A percentile compares a stretch with the other conserved stretches of the same genome.
These are phyloP conservation scores for Asterella californica DNA, from an alignment of 225 moss, liverwort and hornwort genomes.

Conservation along the genomic window DNA sequence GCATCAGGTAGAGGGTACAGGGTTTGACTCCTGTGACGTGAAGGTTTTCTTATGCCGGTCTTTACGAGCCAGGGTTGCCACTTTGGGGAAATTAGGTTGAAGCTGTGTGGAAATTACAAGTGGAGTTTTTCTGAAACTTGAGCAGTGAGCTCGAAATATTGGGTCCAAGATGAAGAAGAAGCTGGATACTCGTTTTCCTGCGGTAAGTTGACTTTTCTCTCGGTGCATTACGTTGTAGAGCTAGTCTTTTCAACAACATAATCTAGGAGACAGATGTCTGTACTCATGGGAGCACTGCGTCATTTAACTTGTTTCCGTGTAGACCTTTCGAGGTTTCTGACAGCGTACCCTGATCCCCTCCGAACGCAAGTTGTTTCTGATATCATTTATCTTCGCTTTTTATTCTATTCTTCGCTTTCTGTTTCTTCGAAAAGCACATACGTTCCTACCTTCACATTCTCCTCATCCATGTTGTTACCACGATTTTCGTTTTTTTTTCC, in stretches of 20 bases:
- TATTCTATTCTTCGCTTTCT: too few species aligned
- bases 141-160: conserved; percentile 17
- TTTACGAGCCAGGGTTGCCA: conserved; percentile 22
- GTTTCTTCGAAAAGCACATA: background rate
- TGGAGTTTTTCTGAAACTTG: conserved; percentile 38
- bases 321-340: background rate
- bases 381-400: background rate
- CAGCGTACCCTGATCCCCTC: background rate
- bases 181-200: conserved; percentile 97
- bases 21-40: conserved; percentile 14
- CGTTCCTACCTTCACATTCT: background rate
- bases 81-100: conserved; percentile 28
- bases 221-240: background rate
- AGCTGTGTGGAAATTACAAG: conserved; percentile 37
- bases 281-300: background rate
- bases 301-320: too few species aligned
- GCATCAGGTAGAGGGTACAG: background rate
- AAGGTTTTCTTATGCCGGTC: conserved; percentile 47
- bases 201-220: conserved; percentile 57
- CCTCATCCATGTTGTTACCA: background rate
- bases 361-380: background rate
- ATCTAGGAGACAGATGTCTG: background rate
- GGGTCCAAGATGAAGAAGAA: conserved; percentile 85
- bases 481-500: background rate
- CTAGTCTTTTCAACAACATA: background rate